Evolutionary conservation across 2,329 filamentous ascomycete genomes (phyloP).

Genomic region (Pseudogymnoascus sp.): DNA sequence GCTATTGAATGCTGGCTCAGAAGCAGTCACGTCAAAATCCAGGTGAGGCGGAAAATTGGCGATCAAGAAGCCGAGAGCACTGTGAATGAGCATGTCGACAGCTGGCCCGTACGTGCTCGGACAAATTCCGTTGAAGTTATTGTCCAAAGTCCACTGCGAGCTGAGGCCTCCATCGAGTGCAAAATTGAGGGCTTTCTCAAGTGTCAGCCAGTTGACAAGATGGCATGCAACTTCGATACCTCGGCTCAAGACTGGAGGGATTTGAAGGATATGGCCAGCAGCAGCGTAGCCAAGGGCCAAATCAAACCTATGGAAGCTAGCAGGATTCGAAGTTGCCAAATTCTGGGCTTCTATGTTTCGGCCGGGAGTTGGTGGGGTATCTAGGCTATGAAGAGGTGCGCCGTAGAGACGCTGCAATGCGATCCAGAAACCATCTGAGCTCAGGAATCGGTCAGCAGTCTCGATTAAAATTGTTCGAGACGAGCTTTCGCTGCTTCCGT

Average conservation of each 20-base stretch:
- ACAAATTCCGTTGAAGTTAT: constrained; percentile 25
- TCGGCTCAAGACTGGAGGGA: constrained; percentile 47
- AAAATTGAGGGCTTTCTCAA: constrained; percentile 56
- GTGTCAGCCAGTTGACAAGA: constrained; percentile 54
- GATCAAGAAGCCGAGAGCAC: constrained; percentile 51
- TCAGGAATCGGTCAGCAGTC: constrained; percentile 45
- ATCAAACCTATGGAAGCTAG: constrained; percentile 33
- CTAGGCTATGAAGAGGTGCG: constrained; percentile 38
- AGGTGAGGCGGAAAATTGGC: constrained; percentile 55
- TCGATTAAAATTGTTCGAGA: constrained; percentile 39
- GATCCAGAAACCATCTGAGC: constrained; percentile 49
- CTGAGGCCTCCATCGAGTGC: constrained; percentile 41
- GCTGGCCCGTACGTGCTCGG: constrained; percentile 48
- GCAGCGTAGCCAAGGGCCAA: constrained; percentile 59
- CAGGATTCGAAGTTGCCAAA: constrained; percentile 22
- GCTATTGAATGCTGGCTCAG: constrained; percentile 40
- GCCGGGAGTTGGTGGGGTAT: constrained; percentile 26
- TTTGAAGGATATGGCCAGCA: constrained; percentile 50
- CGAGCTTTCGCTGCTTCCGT: constrained; percentile 25
- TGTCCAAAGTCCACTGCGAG: constrained; percentile 29
- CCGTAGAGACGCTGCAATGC: constrained; percentile 53
- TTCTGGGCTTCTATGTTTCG: constrained; percentile 11
- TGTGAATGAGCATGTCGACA: constrained; percentile 47
- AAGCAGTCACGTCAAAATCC: constrained; percentile 45
- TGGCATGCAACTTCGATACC: constrained; percentile 53